Conservation (phyloP, 108 stramenopile species). For the Phaeodactylum tricornutum region DNA sequence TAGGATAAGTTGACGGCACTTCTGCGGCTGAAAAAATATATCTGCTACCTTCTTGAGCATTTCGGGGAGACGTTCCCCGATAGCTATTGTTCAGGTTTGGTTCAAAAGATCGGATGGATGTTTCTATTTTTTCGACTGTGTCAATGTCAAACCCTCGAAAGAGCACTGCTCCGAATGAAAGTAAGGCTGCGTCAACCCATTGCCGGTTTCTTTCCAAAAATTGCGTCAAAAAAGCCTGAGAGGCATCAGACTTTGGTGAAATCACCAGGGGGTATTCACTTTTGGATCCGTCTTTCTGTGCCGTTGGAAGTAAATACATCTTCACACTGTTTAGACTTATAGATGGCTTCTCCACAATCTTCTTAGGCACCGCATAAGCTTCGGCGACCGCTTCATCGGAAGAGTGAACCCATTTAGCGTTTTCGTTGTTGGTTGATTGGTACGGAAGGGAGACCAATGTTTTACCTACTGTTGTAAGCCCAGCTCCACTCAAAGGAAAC, state of each 20-base stretch:
- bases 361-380: too few species aligned
- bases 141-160: conserved; percentile 29
- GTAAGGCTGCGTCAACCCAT: conserved; percentile 27
- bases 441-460: too few species aligned
- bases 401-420: too few species aligned
- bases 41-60: conserved; percentile 9
- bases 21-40: conserved; percentile 35
- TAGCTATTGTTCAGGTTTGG: conserved; percentile 27
- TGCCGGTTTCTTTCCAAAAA: conserved; percentile 12
- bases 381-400: too few species aligned
- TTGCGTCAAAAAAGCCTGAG: conserved; percentile 2
- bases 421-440: too few species aligned
- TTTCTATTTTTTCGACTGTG: conserved; percentile 16
- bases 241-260: conserved; percentile 9
- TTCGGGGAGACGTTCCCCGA: conserved; percentile 37
- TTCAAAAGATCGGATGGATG: conserved; percentile 9
- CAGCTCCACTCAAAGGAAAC: too few species aligned
- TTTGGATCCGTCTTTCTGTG: too few species aligned
- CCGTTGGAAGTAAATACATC: too few species aligned
- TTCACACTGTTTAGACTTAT: too few species aligned
- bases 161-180: conserved; percentile 34
- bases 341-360: too few species aligned
- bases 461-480: too few species aligned
- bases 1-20: conserved; percentile 24
- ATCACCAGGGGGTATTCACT: conserved; percentile 15